Base-by-base conservation (phyloP, 2,329 filamentous ascomycete species). In the Sporothrix variecibatus region DNA sequence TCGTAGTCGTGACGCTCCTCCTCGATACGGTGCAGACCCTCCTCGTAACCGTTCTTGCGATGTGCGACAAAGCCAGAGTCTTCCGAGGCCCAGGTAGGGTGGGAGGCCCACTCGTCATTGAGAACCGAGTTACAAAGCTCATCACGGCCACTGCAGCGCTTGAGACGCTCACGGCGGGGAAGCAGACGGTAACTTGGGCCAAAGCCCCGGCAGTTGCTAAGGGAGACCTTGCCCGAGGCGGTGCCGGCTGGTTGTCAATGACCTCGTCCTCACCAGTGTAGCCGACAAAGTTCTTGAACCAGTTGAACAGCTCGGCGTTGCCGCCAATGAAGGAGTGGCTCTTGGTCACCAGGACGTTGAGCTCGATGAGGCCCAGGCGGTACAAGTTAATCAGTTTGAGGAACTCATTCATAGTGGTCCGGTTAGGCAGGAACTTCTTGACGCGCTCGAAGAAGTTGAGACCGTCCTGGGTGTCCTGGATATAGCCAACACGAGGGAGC, bases 1-100 rank as follows among this genome's bases (percentile, higher is more conserved):
- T 99, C 96, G 79, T 99, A 99, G 80, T 99, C 96, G 80, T 99
- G 96, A 4, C 96, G 93, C 82, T 99, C 96, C 82, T 99, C 96
- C 82, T 99, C 96, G 75, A 99, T 98, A 26, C 96, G 89, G 81
- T 99, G 96, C 9, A 99, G 89, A 43, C 93, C 93, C 82, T 99
- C 96, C 82, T 99, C 96, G 77, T 93, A 97, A 72, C 92, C 90
- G 79, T 99, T 99, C 88, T 99, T 99, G 76, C 95, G 91, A 83
- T 99, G 96, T 15, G 96, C 96, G 75, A 99, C 95, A 79, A 99
- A 99, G 0, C 96, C 96, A 62, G 94, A 97, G 80, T 99, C 96
- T 82, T 99, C 96, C 0, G 95, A 98, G 1, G 95, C 96, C 96
- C 96, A 99, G 0, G 96, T 99, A 3, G 96, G 96, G 83, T 99